Percentiles rank a stretch among this genome's conserved stretches.
These are phyloP conservation scores for Sarocladium brachiariae DNA, from an alignment of 2,329 filamentous ascomycete species.

Conservation along the genomic window DNA sequence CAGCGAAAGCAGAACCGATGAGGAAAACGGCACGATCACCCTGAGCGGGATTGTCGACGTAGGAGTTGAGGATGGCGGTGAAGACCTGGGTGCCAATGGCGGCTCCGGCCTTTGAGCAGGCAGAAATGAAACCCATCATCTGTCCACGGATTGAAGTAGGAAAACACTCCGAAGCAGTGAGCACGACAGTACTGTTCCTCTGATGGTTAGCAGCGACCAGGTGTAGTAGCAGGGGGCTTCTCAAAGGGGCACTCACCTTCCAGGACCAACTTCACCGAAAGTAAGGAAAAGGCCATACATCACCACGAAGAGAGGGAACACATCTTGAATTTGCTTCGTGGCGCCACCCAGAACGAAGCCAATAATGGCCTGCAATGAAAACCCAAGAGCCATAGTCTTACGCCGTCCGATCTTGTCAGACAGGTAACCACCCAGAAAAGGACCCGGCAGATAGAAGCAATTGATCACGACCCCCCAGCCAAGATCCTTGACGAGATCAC, in stretches of 20 bases:
- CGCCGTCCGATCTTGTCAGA: slow-evolving; percentile 42
- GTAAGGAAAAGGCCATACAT: slow-evolving; percentile 44
- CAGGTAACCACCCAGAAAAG: slow-evolving; percentile 39
- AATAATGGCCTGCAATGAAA: slow-evolving; percentile 34
- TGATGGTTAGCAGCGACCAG: too few species aligned
- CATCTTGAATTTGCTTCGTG: slow-evolving; percentile 32
- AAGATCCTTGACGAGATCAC: slow-evolving; percentile 35
- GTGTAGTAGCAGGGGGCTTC: too few species aligned
- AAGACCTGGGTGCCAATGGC: slow-evolving; percentile 45
- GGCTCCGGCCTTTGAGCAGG: slow-evolving; percentile 41
- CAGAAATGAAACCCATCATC: slow-evolving; percentile 40
- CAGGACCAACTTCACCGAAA: slow-evolving; percentile 43
- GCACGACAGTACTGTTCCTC: slow-evolving; percentile 31
- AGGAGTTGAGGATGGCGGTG: slow-evolving; percentile 40
- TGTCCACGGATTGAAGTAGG: slow-evolving; percentile 43
- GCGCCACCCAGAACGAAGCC: slow-evolving; percentile 45
- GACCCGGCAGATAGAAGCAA: slow-evolving; percentile 42
- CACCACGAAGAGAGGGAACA: slow-evolving; percentile 44
- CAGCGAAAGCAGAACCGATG: slow-evolving; percentile 42
- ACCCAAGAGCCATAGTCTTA: slow-evolving; percentile 45
- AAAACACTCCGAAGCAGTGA: slow-evolving; percentile 39
- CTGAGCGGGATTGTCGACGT: slow-evolving; percentile 29
- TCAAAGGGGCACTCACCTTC: slow-evolving; percentile 24
- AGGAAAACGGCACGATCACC: slow-evolving; percentile 44
- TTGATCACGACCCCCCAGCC: slow-evolving; percentile 41